These are phyloP conservation scores for Blastobotrys robertii DNA, from an alignment of 805 yeast species.

Conservation along the genomic window DNA sequence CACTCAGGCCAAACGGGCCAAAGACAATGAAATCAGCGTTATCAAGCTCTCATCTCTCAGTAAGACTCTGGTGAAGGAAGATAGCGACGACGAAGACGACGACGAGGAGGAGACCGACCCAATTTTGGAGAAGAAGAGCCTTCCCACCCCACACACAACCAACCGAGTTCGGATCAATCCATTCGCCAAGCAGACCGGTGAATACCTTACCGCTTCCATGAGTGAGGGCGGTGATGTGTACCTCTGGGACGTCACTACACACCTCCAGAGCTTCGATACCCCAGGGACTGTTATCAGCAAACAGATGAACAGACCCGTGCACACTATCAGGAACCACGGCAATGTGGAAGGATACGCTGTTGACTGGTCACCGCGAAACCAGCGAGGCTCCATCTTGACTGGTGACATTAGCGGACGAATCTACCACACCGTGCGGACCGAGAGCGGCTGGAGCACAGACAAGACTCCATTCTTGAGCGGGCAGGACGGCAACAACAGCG, in stretches of 20 bases:
- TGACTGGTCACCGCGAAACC: constrained; percentile 88
- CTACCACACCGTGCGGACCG: constrained; percentile 65
- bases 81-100: constrained; percentile 65
- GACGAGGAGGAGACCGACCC: constrained; percentile 74
- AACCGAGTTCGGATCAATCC: constrained; percentile 84
- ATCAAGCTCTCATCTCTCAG: constrained; percentile 74
- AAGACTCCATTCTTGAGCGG: constrained; percentile 55
- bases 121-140: constrained; percentile 72
- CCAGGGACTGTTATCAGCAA: constrained; percentile 83
- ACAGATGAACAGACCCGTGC: constrained; percentile 64
- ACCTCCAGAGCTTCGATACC: constrained; percentile 70
- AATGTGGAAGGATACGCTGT: constrained; percentile 95
- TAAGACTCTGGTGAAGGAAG: constrained; percentile 80
- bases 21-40: constrained; percentile 81
- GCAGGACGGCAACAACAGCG: constrained; percentile 48
- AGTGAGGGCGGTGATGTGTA: constrained; percentile 84
- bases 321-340: constrained; percentile 78
- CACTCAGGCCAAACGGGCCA: constrained; percentile 79
- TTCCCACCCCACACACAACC: constrained; percentile 73
- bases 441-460: constrained; percentile 76
- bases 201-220: constrained; percentile 79
- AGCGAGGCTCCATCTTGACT: constrained; percentile 70
- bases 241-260: constrained; percentile 74
- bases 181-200: constrained; percentile 60
- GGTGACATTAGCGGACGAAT: constrained; percentile 88